A percentile compares a stretch with the other conserved stretches of the same genome.
Evolutionary conservation across 257 asterid species (phyloP).

Genomic region (Solanum virginianum): DNA sequence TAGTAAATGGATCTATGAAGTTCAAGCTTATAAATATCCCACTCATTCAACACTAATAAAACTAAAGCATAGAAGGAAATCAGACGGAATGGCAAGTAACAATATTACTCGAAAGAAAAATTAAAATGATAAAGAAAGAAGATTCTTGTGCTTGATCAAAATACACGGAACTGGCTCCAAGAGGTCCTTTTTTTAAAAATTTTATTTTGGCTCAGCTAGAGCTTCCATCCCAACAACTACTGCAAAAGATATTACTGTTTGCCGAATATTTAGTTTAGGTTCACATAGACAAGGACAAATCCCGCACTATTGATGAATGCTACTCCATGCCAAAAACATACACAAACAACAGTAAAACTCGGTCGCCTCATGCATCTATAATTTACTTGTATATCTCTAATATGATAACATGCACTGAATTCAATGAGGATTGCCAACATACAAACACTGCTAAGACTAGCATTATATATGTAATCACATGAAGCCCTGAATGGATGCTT

Average conservation of each 20-base stretch:
- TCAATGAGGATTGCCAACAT: not conserved
- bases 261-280: not conserved
- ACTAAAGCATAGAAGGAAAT: not conserved
- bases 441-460: not conserved
- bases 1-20: not conserved
- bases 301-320: not conserved
- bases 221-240: not conserved
- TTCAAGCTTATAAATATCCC: not conserved
- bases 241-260: not conserved
- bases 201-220: not conserved
- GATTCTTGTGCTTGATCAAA: not conserved
- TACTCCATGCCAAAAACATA: not conserved
- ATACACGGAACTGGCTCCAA: not conserved
- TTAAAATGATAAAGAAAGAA: not conserved
- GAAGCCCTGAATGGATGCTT: not conserved
- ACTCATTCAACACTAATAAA: not conserved
- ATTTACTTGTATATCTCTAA: not conserved
- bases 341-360: not conserved
- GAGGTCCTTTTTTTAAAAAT: not conserved
- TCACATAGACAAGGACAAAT: not conserved
- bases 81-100: not conserved
- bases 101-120: not conserved
- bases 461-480: not conserved
- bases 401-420: not conserved
- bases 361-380: not conserved